phyloP scores from a whole-genome alignment of 1,284 basidiomycete species.

The Vanrija humicola region DNA sequence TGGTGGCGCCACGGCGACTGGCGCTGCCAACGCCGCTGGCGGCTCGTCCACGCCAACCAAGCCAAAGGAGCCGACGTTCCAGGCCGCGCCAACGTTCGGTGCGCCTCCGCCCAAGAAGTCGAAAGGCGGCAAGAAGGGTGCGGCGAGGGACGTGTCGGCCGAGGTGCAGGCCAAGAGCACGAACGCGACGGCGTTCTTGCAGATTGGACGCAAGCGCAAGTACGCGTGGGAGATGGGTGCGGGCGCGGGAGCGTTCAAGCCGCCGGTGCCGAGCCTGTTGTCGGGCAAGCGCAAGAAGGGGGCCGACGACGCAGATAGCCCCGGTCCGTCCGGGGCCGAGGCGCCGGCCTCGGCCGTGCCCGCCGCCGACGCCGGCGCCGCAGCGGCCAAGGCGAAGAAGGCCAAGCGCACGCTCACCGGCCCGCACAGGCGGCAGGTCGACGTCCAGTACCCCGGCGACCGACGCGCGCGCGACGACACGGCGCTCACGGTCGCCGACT shows the following conservation, averaged over 20 bases:
- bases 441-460: constrained; percentile 13
- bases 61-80: constrained; percentile 12
- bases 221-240: constrained; percentile 40
- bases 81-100: constrained; percentile 20
- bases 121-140: constrained; percentile 14
- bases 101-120: constrained; percentile 8
- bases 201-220: constrained; percentile 22
- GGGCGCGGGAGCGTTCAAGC: constrained; percentile 8
- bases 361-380: not conserved
- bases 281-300: constrained; percentile 25
- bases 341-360: not conserved
- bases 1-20: not conserved
- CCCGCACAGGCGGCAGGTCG: constrained; percentile 12
- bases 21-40: not conserved
- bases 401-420: constrained; percentile 9
- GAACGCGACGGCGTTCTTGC: constrained; percentile 31
- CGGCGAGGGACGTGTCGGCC: constrained; percentile 24
- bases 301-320: not conserved
- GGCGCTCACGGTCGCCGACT: constrained; percentile 36
- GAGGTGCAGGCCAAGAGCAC: constrained; percentile 41
- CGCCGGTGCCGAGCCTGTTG: constrained; percentile 10
- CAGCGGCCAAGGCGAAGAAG: constrained; percentile 17
- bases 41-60: not conserved
- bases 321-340: not conserved
- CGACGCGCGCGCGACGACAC: constrained; percentile 30